Conservation (phyloP, 1,139 yeast species). For the Pichia sp. region DNA sequence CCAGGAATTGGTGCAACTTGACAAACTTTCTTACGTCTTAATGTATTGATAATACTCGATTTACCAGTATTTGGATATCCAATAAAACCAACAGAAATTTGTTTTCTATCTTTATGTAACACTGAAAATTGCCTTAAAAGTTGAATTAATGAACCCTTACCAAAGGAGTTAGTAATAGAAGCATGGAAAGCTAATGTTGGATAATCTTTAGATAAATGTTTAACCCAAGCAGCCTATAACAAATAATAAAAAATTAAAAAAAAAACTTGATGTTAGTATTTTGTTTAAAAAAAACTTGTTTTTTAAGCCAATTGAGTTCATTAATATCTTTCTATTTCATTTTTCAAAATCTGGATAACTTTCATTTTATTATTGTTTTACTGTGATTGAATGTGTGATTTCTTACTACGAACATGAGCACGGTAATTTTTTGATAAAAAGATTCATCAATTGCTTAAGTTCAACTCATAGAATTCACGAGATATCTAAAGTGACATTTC, state of each 20-base stretch:
- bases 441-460: constrained; percentile 7
- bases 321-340: background rate
- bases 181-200: constrained; percentile 99
- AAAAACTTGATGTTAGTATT: constrained; percentile 40
- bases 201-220: constrained; percentile 80
- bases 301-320: too few species aligned
- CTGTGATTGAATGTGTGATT: constrained; percentile 44
- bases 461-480: constrained; percentile 16
- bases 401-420: constrained; percentile 60
- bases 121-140: constrained; percentile 87
- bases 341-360: too few species aligned
- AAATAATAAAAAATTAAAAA: constrained; percentile 3
- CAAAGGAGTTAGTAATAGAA: constrained; percentile 93
- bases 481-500: constrained; percentile 21
- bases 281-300: background rate
- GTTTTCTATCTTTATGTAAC: constrained; percentile 88
- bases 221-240: constrained; percentile 95
- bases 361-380: too few species aligned
- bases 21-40: constrained; percentile 93
- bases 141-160: constrained; percentile 94
- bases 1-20: constrained; percentile 98
- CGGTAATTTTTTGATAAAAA: constrained; percentile 42
- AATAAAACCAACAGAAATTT: constrained; percentile 92
- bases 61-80: constrained; percentile 98
- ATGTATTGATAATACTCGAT: constrained; percentile 89